A percentile compares a stretch with the other conserved stretches of the same genome.
Conservation (phyloP, 345 rosid species). For the Reutealis trisperma region DNA sequence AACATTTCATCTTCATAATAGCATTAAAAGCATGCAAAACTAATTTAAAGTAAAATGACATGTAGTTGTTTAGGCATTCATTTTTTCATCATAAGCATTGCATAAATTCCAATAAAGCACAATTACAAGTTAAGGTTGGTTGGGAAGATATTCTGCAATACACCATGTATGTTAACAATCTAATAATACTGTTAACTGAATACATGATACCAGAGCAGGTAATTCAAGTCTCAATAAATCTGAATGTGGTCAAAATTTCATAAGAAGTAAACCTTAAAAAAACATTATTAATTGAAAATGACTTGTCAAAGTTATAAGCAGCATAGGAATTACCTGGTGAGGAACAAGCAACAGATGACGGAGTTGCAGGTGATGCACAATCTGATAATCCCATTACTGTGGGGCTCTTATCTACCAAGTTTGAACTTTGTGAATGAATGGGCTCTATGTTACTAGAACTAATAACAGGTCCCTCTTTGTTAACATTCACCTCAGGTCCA, state of each 20-base stretch:
- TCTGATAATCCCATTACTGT: slow-evolving; percentile 48
- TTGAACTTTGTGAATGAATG: slow-evolving; percentile 45
- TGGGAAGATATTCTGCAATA: background rate
- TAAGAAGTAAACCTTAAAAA: background rate
- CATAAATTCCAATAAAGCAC: background rate
- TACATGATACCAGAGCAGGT: background rate
- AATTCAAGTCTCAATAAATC: background rate
- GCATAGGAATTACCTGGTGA: slow-evolving; percentile 60
- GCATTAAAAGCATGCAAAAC: background rate
- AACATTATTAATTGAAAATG: background rate
- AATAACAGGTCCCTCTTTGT: slow-evolving; percentile 43
- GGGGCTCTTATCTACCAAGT: slow-evolving; percentile 67
- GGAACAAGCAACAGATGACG: slow-evolving; percentile 93
- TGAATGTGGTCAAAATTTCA: background rate
- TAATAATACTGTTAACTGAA: background rate
- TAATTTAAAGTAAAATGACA: background rate
- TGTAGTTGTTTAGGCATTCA: background rate
- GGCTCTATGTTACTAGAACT: slow-evolving; percentile 40
- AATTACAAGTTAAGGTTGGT: background rate
- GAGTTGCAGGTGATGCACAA: slow-evolving; percentile 85
- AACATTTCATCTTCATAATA: too few species aligned
- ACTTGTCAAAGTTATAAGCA: background rate
- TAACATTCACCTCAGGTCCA: slow-evolving; percentile 48
- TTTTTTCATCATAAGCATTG: background rate
- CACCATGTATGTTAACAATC: background rate